Evolutionary conservation across 148 eudicot genomes (phyloP), one percentile per base, ranked within the genome.

Genomic region (Dianthus caryophyllus): DNA sequence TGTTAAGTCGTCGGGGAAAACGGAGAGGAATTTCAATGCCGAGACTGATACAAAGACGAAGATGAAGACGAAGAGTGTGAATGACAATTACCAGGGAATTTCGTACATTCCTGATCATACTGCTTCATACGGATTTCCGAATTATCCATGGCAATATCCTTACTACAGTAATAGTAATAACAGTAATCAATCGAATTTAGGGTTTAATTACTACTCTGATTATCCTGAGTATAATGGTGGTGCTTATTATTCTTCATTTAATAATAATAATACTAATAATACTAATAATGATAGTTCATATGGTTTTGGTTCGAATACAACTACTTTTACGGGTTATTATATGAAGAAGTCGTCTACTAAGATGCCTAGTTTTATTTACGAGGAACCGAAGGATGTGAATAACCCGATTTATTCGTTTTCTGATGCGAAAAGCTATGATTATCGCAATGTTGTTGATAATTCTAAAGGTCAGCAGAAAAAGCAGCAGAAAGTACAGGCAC

Each of bases 341-440:
- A 89, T 87, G 98, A 87, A 80, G 77, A 87, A 80, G 51, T 73
- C 83, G 4, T 67, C 81, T 2, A 80, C 85, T 16, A 79, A 66
- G 16, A 69, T 73, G 9, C 84, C 75, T 1, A 77, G 85, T 9
- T 79, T 83, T 73, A 68, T 87, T 65, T 83, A 84, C 25, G 78
- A 74, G 71, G 88, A 78, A 68, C 85, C 89, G 0, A 76, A 62
- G 58, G 54, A 76, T 54, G 30, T 54, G 59, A 54, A 54, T 24
- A 76, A 53, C 43, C 72, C 74, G 2, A 77, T 80, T 56, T 78
- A 74, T 74, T 53, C 78, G 0, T 79, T 78, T 53, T 51, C 78
- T 7, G 79, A 52, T 25, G 24, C 67, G 47, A 36, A 24, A n/a
- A 49, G 30, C 14, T 50, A 66, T 26, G 46, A 60, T 59, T 48